Conservation (phyloP, 495 filamentous ascomycete genomes). For the Gamarada debralockiae region DNA sequence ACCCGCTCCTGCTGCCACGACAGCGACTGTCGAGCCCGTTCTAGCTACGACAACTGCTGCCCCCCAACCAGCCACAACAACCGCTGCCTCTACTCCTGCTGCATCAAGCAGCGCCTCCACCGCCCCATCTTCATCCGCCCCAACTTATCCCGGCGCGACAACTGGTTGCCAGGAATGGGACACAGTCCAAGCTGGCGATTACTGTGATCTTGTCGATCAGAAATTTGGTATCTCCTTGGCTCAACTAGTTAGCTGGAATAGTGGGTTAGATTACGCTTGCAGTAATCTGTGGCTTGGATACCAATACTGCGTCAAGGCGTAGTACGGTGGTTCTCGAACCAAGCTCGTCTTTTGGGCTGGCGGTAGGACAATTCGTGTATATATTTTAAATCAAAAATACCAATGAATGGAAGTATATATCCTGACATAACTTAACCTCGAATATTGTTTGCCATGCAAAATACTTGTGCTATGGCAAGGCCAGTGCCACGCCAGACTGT, state of each 20-base stretch:
- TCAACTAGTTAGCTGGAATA: neutral
- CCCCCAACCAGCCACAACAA: too few species aligned
- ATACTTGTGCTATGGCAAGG: too few species aligned
- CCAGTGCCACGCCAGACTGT: too few species aligned
- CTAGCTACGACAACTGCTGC: neutral
- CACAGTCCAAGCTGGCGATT: neutral
- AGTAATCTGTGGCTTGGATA: slow-evolving; percentile 15
- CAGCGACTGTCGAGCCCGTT: neutral
- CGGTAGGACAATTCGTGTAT: too few species aligned
- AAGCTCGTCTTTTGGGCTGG: too few species aligned
- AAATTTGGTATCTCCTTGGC: slow-evolving; percentile 4
- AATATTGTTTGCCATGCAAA: too few species aligned
- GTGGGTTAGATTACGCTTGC: slow-evolving; percentile 2
- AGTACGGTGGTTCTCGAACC: too few species aligned
- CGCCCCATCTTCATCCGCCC: neutral
- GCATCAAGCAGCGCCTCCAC: neutral
- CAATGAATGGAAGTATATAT: too few species aligned
- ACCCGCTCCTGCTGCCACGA: neutral
- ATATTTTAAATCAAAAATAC: too few species aligned
- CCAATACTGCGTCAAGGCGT: slow-evolving; percentile 6
- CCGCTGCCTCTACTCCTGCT: neutral
- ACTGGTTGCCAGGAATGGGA: slow-evolving; percentile 1
- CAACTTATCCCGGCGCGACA: neutral
- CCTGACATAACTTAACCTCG: too few species aligned
- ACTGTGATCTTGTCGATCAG: slow-evolving; percentile 1